Percentiles rank a stretch among this genome's conserved stretches.
These are phyloP conservation scores for Liriodendron chinense DNA, from an alignment of 164 flowering plant species.

Conservation along the genomic window DNA sequence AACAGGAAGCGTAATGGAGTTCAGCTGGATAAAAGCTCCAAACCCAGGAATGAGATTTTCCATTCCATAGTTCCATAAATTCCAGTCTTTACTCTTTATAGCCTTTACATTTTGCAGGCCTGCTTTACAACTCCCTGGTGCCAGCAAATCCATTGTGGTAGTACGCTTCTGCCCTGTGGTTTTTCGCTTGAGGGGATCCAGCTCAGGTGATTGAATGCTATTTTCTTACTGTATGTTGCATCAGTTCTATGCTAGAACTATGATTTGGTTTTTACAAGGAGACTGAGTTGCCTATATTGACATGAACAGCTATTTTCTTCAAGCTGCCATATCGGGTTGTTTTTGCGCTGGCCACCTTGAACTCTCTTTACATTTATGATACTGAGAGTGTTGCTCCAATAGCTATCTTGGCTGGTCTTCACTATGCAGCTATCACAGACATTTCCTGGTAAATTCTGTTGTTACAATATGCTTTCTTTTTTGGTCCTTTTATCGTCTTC, in stretches of 20 bases:
- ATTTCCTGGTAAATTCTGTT: constrained; percentile 66
- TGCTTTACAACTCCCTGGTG: constrained; percentile 86
- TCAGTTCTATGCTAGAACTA: neutral
- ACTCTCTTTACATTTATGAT: constrained; percentile 87
- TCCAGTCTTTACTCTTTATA: neutral
- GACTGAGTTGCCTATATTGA: neutral
- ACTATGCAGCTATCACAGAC: constrained; percentile 95
- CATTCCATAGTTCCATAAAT: neutral
- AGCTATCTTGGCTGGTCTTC: constrained; percentile 89
- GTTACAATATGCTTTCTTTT: neutral
- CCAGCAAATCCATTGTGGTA: constrained; percentile 83
- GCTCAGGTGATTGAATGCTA: constrained; percentile 39
- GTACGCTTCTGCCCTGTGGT: constrained; percentile 81
- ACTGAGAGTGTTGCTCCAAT: constrained; percentile 82
- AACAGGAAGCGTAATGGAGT: neutral
- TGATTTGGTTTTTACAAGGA: constrained; percentile 2
- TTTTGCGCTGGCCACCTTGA: constrained; percentile 91
- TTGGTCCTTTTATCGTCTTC: neutral
- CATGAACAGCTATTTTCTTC: constrained; percentile 55
- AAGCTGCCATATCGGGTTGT: constrained; percentile 86
- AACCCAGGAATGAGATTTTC: neutral
- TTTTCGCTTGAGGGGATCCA: constrained; percentile 66
- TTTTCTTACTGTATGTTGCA: neutral
- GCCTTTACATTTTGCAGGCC: constrained; percentile 56
- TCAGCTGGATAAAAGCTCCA: neutral